Base-by-base conservation (phyloP, 179 eudicot species). In the Carnegiea gigantea region DNA sequence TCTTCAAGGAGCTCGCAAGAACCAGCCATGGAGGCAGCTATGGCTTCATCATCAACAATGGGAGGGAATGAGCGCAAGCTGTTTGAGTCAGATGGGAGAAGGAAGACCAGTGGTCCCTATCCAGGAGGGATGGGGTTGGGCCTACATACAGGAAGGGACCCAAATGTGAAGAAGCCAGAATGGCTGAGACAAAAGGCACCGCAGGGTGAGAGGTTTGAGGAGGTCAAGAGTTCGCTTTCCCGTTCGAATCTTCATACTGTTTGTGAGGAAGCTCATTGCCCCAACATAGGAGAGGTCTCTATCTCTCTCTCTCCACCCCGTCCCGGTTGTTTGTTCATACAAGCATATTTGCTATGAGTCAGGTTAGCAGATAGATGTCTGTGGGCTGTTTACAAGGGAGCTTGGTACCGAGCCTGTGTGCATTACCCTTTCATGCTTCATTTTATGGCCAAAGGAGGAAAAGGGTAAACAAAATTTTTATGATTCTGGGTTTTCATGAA, bases 181-280 rank as follows among this genome's bases (percentile, higher is more conserved):
- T 95, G 98, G 98, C 84, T 95, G 59, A 88, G 98, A 77, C 98
- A 95, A 83, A 95, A 76, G 83, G 99, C 98, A 5, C 97, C 98
- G 9, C 97, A 93, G 77, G 99, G 99, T 9, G 86, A 86, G 72
- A 91, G 81, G 87, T 95, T 88, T 82, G 88, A 94, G 70, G 91
- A 95, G 86, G 97, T 92, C 28, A 95, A 95, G 84, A 91, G 87
- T 1, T 87, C 94, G 2, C 84, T 95, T 57, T 91, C 98, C 4
- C 75, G 82, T 15, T 88, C 94, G 81, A 94, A 94, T 20, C 95
- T 95, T 36, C 89, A 95, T 68, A 95, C 99, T 28, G 98, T 95
- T 51, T 95, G 99, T 67, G 89, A 94, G 82, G 98, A 95, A 87
- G 99, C 99, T 30, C 97, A 95, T 79, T 95, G 99, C 79, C 99